Evolutionary conservation across 2,329 filamentous ascomycete species (phyloP), one percentile per base, ranked within the genome.

Genomic region (Septoria linicola): DNA sequence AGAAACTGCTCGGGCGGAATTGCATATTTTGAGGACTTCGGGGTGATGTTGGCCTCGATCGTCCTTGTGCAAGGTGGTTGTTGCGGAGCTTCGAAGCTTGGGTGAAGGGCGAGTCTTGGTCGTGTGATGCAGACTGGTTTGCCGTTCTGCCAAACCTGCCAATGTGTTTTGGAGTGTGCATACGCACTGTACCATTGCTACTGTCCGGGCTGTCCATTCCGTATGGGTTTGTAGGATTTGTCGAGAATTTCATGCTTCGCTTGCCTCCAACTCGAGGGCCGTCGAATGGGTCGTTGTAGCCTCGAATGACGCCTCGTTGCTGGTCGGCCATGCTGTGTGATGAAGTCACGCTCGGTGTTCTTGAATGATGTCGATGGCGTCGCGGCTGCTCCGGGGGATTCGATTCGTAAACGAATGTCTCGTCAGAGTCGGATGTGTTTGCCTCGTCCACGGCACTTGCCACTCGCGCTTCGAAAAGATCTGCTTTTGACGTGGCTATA

Each of bases 361-460:
- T 83, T 16, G 92, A 97, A 72, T 97, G 92, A 70, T 92, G 89
- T 55, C 90, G 82, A 44, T 89, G 88, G 44, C 80, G 75, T 23
- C 79, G 70, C 48, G 72, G 76, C 19, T 77, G 74, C 59, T 84
- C 82, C 11, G 80, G 79, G 8, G 92, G 93, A 65, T 99, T 99
- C 20, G 93, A 97, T 70, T 99, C 93, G 72, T 99, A 99, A 13
- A 99, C 93, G 70, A 97, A 99, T 0, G 93, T 97, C 71, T 97
- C 93, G 65, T 96, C 93, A 1, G 92, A 97, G 69, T 99, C 93
- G 5, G 92, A 96, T 10, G 92, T 95, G 69, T 96, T 88, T 37
- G 89, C 90, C 70, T 97, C 91, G 68, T 97, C 92, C 45, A 99
- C 90, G 7, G 92, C 92, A 68, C 85, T 96, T 43, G 92, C 92